Evolutionary conservation across 2,329 filamentous ascomycete species (phyloP).

Genomic region (Sarocladium strictum): DNA sequence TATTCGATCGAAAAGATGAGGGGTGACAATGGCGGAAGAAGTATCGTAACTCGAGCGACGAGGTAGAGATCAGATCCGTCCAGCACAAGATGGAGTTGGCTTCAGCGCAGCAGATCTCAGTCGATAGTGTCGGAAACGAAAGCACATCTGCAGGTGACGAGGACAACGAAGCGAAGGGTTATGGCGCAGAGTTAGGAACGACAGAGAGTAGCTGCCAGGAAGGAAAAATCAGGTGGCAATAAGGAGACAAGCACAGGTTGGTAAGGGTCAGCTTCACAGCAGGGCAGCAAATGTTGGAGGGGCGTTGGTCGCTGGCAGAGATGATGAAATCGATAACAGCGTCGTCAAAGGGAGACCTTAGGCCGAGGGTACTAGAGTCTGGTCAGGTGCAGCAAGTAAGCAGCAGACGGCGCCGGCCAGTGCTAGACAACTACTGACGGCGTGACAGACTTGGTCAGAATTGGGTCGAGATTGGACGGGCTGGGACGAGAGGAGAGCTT

Average conservation of each 20-base stretch:
- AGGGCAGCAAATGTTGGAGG: not conserved
- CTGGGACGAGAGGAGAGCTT: not conserved
- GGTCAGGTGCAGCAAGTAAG: not conserved
- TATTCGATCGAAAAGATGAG: not conserved
- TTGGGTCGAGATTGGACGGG: not conserved
- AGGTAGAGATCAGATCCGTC: too few species aligned
- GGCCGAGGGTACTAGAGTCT: not conserved
- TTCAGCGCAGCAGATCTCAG: too few species aligned
- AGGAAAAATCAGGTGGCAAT: not conserved
- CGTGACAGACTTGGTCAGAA: constrained; percentile 4
- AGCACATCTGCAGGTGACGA: too few species aligned
- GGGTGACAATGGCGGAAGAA: not conserved
- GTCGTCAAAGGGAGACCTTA: not conserved
- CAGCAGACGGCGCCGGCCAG: not conserved
- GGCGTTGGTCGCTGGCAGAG: not conserved
- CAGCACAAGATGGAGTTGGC: too few species aligned
- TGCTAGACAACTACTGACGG: not conserved
- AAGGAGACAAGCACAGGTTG: not conserved
- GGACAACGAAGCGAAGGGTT: not conserved
- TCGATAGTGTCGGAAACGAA: not conserved
- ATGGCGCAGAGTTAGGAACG: not conserved
- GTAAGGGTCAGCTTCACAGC: not conserved
- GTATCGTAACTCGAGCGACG: not conserved
- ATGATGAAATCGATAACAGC: not conserved
- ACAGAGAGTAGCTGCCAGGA: not conserved